Evolutionary conservation across 768 basidiomycete genomes (phyloP).

Genomic region (Tephrocybe sp.): DNA sequence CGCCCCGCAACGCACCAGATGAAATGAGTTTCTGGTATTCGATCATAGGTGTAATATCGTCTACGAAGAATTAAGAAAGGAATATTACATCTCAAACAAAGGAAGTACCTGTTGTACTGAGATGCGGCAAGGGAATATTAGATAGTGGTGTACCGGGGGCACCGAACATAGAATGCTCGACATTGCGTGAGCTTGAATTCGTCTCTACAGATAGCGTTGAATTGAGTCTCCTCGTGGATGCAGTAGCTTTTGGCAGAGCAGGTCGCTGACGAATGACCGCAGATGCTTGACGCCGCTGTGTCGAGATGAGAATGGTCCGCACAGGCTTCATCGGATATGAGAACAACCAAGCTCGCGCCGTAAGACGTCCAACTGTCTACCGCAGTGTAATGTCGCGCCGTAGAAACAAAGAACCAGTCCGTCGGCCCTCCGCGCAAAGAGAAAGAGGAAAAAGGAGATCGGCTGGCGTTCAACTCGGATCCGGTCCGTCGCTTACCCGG

Average conservation of each 20-base stretch:
- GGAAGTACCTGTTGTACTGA: conserved; percentile 5
- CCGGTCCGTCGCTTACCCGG: conserved; percentile 1
- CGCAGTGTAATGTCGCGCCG: conserved; percentile 26
- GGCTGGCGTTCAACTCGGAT: conserved; percentile 9
- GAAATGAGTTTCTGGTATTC: conserved; percentile 49
- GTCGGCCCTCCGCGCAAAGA: conserved; percentile 6
- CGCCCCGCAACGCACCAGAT: conserved; percentile 59
- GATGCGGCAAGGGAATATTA: conserved; percentile 1
- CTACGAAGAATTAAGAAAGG: conserved; percentile 18
- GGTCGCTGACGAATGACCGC: conserved; percentile 16
- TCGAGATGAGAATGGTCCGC: conserved; percentile 23
- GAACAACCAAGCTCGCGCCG: neutral
- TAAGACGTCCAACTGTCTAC: conserved; percentile 1
- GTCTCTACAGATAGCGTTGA: conserved; percentile 36
- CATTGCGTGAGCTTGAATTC: conserved; percentile 21
- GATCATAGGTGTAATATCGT: conserved; percentile 37
- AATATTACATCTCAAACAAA: neutral
- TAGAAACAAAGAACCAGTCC: conserved; percentile 8
- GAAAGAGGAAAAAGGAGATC: conserved; percentile 2
- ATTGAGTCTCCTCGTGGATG: conserved; percentile 24
- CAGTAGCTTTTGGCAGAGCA: conserved; percentile 12
- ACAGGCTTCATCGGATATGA: conserved; percentile 30
- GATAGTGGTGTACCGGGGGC: neutral
- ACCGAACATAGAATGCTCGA: conserved; percentile 24
- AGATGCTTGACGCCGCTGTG: conserved; percentile 18